Base-by-base conservation (phyloP, 495 filamentous ascomycete species). In the Clohesyomyces aquaticus region DNA sequence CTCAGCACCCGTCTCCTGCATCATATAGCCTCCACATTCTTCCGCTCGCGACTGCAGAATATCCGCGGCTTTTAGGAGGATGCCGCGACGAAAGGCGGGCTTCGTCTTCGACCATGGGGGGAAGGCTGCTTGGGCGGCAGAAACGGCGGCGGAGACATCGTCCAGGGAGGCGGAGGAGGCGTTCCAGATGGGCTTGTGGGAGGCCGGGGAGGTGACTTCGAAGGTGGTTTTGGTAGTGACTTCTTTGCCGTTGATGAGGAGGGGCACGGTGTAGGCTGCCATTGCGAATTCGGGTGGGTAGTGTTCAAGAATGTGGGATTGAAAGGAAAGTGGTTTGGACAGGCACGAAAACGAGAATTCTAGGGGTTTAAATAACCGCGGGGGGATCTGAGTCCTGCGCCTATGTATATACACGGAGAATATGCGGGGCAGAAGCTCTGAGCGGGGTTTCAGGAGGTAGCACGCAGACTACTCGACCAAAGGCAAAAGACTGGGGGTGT, bases 221-320 rank as follows among this genome's bases (percentile, higher is more conserved):
- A 90, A 93, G 18, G 82, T 86, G 51, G 78, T 79, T 10, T 81
- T 69, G 23, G 83, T 83, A 48, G 78, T 77, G 54, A 84, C 74
- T 57, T 89, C 86, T 71, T 88, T 79, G 75, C 87, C 87, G 65
- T 87, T 84, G 77, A 93, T 89, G 55, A 87, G 80, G 67, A 94
- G 86, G 41, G 91, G 91, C 21, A 89, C 79, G 42, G 72, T 72
- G 61, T 70, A 71, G 35, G 46, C 32, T 18, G 51, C 51, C 51
- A 55, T 55, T 38, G 6, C 14, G 32, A 38, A 38, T 6, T 38
- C 32, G 14, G 14, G 32, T 38, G 14, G 6, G 32, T 38, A 14
- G 14, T 6, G 32, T 6, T 38, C 32, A 14, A 38, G 32, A 38
- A 14, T 38, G 32, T 38, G 32, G 6, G 14, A 38, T 38, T 6